These are phyloP conservation scores for Cadophora gregata DNA, from an alignment of 2,329 filamentous ascomycete species.

Conservation along the genomic window DNA sequence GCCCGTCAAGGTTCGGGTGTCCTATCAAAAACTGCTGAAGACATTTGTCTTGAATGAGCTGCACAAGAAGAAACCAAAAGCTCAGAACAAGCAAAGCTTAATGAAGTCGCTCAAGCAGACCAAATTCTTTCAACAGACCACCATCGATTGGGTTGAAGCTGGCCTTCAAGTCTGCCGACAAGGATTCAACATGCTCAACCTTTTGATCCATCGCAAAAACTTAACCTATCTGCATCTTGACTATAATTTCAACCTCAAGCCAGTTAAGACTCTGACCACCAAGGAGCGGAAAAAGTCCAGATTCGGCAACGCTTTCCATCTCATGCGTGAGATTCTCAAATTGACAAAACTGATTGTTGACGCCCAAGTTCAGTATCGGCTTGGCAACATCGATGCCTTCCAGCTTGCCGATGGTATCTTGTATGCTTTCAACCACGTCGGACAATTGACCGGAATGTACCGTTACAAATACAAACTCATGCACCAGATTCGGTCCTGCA, in stretches of 20 bases:
- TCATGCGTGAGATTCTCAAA: slow-evolving; percentile 97
- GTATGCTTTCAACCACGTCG: slow-evolving; percentile 99
- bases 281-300: slow-evolving; percentile 99
- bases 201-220: slow-evolving; percentile 98
- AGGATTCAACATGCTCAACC: slow-evolving; percentile 98
- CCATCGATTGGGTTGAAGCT: slow-evolving; percentile 98
- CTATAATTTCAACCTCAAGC: slow-evolving; percentile 99
- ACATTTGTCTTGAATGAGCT: slow-evolving; percentile 95
- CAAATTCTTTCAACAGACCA: slow-evolving; percentile 99
- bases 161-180: slow-evolving; percentile 97
- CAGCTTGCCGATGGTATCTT: slow-evolving; percentile 97
- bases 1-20: slow-evolving; percentile 96
- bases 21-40: slow-evolving; percentile 97
- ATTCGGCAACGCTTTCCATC: slow-evolving; percentile 97
- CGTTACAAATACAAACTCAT: slow-evolving; percentile 99
- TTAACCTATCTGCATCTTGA: slow-evolving; percentile 97
- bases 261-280: slow-evolving; percentile 96
- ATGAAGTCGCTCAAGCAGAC: slow-evolving; percentile 90
- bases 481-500: slow-evolving; percentile 99
- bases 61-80: slow-evolving; percentile 94
- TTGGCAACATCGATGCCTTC: slow-evolving; percentile 98
- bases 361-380: slow-evolving; percentile 94
- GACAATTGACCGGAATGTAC: slow-evolving; percentile 98
- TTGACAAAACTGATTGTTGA: slow-evolving; percentile 98
- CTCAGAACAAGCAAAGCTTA: slow-evolving; percentile 92